Base-by-base conservation (phyloP, 495 filamentous ascomycete genomes). In the Amphirosellinia nigrospora region DNA sequence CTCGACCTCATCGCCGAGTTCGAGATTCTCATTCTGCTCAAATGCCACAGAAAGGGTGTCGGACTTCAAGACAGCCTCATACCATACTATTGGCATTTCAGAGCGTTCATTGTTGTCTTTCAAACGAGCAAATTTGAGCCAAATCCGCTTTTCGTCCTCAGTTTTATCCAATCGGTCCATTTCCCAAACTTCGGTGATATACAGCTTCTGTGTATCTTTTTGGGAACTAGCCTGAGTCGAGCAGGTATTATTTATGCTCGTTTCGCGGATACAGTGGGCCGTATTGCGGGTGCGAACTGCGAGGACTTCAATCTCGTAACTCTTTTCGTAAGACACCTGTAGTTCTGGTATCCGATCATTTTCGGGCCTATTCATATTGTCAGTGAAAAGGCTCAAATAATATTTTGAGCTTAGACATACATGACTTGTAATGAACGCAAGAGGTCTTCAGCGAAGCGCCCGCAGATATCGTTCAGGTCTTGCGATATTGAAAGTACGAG, bases 101-200 rank as follows among this genome's bases (percentile, higher is more conserved):
- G 70, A 60, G 11, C 48, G 48, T 28, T 52, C 28, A n/a, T 67
- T 50, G 32, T 68, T 38, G 10, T 43, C 0, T 21, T 58, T 64
- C 26, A 46, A 64, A 0, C 39, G 16, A 19, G 48, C 68, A n/a
- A 70, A 70, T 3, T 58, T 70, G 16, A 64, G 36, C 26, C 30
- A 19, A 19, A 64, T 32, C 1, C 28, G 38, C 11, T 58, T 46
- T 56, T 45, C 46, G 15, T 48, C 23, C 0, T 69, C 64, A 7
- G 10, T 36, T 28, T 43, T 34, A 10, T 23, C 36, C 0, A n/a
- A 5, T 23, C 26, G 32, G 21, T 58, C 66, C 56, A 69, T 58
- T 11, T 82, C 78, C 53, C 80, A 78, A 2, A 86, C 72, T 48
- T 85, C 79, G 10, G 76, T 77, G 65, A 86, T 75, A n/a, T 84